Base-by-base conservation (phyloP, 306 rosid species). In the Medicago truncatula region DNA sequence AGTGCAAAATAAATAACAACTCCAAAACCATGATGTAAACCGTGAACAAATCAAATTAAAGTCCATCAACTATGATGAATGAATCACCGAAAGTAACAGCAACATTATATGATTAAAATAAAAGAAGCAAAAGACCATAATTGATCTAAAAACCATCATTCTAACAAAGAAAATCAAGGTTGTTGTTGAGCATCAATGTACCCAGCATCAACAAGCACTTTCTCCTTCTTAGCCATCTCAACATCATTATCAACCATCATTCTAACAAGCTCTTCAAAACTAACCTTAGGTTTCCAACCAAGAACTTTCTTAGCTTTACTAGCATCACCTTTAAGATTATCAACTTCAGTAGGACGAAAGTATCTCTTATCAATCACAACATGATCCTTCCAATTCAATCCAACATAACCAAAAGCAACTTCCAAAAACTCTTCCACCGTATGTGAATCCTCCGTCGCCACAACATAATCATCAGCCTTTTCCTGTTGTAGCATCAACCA, bases 401-500 rank as follows among this genome's bases (percentile, higher is more conserved):
- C 98, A 65, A 89, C 99, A 20, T 82, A 77, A 5, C 98, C 99
- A 75, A 96, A 96, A 4, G 99, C 91, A 25, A 86, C 93, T 63
- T 88, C 88, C 86, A 96, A 31, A 59, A 96, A 96, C 87, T 96
- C 97, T 77, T 96, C 92, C 74, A 96, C 99, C 0, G 99, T 88
- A 73, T 96, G 98, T 0, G 99, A 89, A 9, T 92, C 99, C 77
- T 96, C 98, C 4, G 99, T 96, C 2, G 99, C 99, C 2, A 96
- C 99, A 10, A 96, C 99, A 13, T 92, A 96, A 62, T 96, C 99
- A 41, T 89, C 98, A 0, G 98, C 87, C 85, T 85, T 81, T n/a
- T 96, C 98, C 79, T 92, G 99, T 86, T 96, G 99, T 56, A 96
- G 93, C 99, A 95, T 95, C 83, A 95, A 75, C 99, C 99, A 95